A percentile compares a stretch with the other conserved stretches of the same genome.
phyloP scores from a whole-genome alignment of 2,329 filamentous ascomycete genomes.

The Sordariomycetes sp. region DNA sequence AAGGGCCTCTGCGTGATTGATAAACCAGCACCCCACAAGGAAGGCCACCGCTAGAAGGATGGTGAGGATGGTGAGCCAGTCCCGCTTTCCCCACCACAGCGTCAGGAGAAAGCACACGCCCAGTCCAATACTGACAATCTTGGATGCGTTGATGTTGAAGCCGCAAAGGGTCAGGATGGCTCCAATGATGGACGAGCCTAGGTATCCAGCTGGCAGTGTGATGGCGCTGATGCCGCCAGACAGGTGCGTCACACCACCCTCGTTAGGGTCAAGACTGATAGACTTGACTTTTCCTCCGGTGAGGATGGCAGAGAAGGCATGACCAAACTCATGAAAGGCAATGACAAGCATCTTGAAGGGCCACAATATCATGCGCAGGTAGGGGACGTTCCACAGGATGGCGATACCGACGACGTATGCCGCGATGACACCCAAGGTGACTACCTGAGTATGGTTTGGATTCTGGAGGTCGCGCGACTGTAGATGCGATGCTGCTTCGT shows the following conservation, averaged over 20 bases:
- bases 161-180: constrained; percentile 71
- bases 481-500: constrained; percentile 16
- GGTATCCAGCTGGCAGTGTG: constrained; percentile 68
- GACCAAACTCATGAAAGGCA: constrained; percentile 73
- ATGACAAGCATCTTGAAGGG: constrained; percentile 86
- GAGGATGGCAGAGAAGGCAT: constrained; percentile 62
- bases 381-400: constrained; percentile 71
- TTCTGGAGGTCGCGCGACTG: constrained; percentile 42
- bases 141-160: constrained; percentile 73
- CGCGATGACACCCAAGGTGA: constrained; percentile 63
- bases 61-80: constrained; percentile 69
- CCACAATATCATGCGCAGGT: constrained; percentile 66
- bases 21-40: constrained; percentile 71
- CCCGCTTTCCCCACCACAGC: constrained; percentile 70
- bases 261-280: constrained; percentile 67
- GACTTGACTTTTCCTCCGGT: constrained; percentile 68
- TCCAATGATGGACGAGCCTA: constrained; percentile 69
- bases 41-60: constrained; percentile 61
- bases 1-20: constrained; percentile 63
- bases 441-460: constrained; percentile 58
- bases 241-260: constrained; percentile 74
- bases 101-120: constrained; percentile 70
- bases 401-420: constrained; percentile 67
- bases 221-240: constrained; percentile 60
- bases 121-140: constrained; percentile 65